These are phyloP conservation scores for Eutrema heterophyllum DNA, from an alignment of 345 rosid genomes.

Conservation along the genomic window DNA sequence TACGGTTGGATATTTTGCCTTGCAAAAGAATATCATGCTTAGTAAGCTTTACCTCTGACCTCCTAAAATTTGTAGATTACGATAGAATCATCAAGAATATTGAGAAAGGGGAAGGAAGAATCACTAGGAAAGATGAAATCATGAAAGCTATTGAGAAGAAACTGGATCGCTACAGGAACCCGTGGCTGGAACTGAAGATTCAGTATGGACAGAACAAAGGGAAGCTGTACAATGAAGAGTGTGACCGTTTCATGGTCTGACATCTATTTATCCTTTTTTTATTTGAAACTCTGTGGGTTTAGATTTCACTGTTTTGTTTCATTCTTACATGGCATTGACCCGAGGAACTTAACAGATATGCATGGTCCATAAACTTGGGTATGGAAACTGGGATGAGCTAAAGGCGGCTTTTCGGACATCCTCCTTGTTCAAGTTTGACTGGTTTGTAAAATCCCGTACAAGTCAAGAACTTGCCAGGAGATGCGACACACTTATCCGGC, in stretches of 20 bases:
- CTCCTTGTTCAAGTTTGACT: slow-evolving; percentile 80
- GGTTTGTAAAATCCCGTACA: slow-evolving; percentile 97
- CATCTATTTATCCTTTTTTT: neutral
- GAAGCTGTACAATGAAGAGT: slow-evolving; percentile 94
- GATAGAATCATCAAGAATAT: slow-evolving; percentile 97
- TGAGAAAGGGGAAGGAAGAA: slow-evolving; percentile 95
- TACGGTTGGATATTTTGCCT: neutral
- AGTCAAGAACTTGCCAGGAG: slow-evolving; percentile 94
- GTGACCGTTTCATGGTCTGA: slow-evolving; percentile 87
- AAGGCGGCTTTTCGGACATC: slow-evolving; percentile 88
- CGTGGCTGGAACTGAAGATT: slow-evolving; percentile 96
- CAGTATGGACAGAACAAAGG: slow-evolving; percentile 99
- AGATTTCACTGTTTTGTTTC: neutral
- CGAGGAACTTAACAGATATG: slow-evolving; percentile 54
- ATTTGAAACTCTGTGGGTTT: neutral
- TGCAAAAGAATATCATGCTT: neutral
- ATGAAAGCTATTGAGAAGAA: slow-evolving; percentile 99
- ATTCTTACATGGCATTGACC: slow-evolving; percentile 1
- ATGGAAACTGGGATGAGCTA: slow-evolving; percentile 98
- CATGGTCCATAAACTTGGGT: slow-evolving; percentile 97
- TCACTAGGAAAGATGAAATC: slow-evolving; percentile 93
- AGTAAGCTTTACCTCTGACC: neutral
- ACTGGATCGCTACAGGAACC: slow-evolving; percentile 94
- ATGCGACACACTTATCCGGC: slow-evolving; percentile 87
- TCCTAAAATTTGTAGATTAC: slow-evolving; percentile 46